These are phyloP conservation scores for Nymphaea thermarum DNA, from an alignment of 164 flowering plant species.

Conservation along the genomic window DNA sequence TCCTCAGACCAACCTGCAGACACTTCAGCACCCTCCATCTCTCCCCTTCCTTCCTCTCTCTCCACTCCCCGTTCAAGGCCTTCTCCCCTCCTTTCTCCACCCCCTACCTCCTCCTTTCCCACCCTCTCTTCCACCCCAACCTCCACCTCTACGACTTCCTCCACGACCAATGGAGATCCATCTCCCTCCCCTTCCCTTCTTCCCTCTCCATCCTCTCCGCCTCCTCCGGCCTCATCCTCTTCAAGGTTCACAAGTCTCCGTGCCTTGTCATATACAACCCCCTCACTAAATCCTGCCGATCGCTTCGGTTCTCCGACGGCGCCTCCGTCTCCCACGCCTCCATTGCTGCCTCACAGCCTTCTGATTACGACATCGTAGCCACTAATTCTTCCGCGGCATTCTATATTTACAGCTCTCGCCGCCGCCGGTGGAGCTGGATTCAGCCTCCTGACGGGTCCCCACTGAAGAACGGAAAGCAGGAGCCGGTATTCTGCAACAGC, in stretches of 20 bases:
- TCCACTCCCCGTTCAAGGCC: constrained; percentile 3
- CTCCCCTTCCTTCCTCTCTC: constrained; percentile 42
- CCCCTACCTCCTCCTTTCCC: constrained; percentile 52
- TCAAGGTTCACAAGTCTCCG: constrained; percentile 28
- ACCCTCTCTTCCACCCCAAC: constrained; percentile 32
- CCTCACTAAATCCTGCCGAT: constrained; percentile 27
- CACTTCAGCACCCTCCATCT: constrained; percentile 46
- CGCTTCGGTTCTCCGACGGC: constrained; percentile 4
- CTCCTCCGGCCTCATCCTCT: constrained; percentile 54
- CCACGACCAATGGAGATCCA: constrained; percentile 33
- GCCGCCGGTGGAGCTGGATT: constrained; percentile 28
- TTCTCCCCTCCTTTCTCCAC: constrained; percentile 15
- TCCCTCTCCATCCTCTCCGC: constrained; percentile 24
- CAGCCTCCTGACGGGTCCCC: constrained; percentile 14
- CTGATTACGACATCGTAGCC: constrained; percentile 14
- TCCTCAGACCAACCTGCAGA: constrained; percentile 53
- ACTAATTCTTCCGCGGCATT: constrained; percentile 3
- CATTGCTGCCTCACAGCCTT: not conserved
- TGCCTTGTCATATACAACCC: constrained; percentile 49
- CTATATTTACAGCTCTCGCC: constrained; percentile 35
- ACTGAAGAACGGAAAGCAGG: constrained; percentile 19
- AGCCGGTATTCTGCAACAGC: constrained; percentile 33
- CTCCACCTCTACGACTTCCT: constrained; percentile 36
- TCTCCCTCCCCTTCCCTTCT: constrained; percentile 12
- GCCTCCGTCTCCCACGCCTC: not conserved